Evolutionary conservation across 257 asterid genomes (phyloP).

Genomic region (Penstemon eatonii): DNA sequence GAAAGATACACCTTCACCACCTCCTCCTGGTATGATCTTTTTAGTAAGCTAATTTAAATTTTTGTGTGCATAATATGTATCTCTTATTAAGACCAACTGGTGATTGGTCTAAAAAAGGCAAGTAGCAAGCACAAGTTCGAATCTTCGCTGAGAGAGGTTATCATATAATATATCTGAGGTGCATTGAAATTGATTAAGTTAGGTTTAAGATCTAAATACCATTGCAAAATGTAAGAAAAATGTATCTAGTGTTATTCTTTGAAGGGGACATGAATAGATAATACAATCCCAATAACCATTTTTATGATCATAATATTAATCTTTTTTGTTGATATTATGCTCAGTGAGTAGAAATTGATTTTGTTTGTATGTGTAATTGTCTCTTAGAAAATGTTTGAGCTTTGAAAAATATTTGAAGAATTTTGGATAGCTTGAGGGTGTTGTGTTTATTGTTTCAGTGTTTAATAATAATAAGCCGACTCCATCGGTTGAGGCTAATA

Average conservation of each 20-base stretch:
- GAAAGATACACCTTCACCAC: slow-evolving; percentile 35
- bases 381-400: not conserved
- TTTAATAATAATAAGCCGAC: not conserved
- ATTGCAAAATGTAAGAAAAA: too few species aligned
- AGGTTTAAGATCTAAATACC: not conserved
- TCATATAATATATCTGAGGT: too few species aligned
- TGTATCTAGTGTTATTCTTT: not conserved
- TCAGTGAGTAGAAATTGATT: slow-evolving; percentile 2
- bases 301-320: not conserved
- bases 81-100: not conserved
- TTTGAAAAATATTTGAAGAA: not conserved
- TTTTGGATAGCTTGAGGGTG: not conserved
- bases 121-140: too few species aligned
- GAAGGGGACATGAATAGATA: not conserved
- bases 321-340: not conserved
- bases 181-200: too few species aligned
- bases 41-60: not conserved
- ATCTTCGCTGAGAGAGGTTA: too few species aligned
- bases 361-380: not conserved
- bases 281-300: too few species aligned
- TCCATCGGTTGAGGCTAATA: slow-evolving; percentile 27
- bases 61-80: not conserved
- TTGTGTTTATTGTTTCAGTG: slow-evolving; percentile 27
- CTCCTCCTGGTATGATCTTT: slow-evolving; percentile 35
- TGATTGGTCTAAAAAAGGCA: too few species aligned